phyloP scores from a whole-genome alignment of 2,329 filamentous ascomycete genomes.

The Chrysoporthe deuterocubensis region DNA sequence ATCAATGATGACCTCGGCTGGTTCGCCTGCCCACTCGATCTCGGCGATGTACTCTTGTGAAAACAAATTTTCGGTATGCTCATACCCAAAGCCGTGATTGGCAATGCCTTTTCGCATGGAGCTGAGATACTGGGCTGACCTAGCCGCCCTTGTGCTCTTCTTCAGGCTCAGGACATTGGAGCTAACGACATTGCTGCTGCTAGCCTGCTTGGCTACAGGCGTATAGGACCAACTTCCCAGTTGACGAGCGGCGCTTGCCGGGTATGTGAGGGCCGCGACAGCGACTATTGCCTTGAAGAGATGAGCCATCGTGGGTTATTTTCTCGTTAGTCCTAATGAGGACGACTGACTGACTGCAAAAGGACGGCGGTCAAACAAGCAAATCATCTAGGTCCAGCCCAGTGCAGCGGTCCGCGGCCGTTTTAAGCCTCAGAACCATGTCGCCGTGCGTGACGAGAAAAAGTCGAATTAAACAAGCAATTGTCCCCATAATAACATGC shows the following conservation, averaged over 20 bases:
- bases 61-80: constrained; percentile 12
- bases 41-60: constrained; percentile 19
- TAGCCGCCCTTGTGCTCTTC: constrained; percentile 11
- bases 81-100: background rate
- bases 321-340: background rate
- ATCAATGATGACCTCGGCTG: constrained; percentile 19
- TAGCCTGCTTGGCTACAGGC: constrained; percentile 11
- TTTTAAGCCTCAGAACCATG: background rate
- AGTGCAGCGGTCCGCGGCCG: background rate
- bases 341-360: background rate
- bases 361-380: background rate
- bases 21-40: constrained; percentile 15
- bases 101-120: background rate
- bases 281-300: constrained; percentile 1
- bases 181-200: constrained; percentile 14
- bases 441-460: background rate
- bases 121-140: constrained; percentile 19
- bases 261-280: background rate
- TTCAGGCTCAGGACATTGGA: constrained; percentile 18
- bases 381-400: background rate
- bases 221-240: background rate
- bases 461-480: background rate
- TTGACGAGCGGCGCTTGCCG: background rate
- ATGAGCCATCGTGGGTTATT: constrained; percentile 3
- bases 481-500: background rate